Conservation (phyloP, 129 eudicot species). For the Tagetes patula region DNA sequence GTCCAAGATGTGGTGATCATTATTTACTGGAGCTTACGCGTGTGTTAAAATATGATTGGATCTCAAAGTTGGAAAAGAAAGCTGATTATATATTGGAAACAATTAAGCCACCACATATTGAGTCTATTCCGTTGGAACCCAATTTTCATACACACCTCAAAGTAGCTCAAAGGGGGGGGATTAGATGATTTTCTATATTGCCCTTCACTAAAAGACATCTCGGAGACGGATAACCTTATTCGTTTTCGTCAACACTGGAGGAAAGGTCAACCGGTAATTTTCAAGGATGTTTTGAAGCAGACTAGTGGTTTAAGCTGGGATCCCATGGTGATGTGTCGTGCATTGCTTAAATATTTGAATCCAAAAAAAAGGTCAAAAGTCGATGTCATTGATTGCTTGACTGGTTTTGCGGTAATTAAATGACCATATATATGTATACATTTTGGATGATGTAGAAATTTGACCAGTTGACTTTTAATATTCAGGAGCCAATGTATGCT, state of each 20-base stretch:
- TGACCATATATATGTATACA: not conserved
- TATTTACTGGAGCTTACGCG: not conserved
- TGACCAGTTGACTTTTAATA: not conserved
- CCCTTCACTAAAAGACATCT: constrained; percentile 22
- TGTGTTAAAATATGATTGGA: not conserved
- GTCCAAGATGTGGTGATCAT: not conserved
- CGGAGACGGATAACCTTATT: constrained; percentile 20
- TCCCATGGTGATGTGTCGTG: constrained; percentile 32
- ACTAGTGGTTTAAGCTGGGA: constrained; percentile 29
- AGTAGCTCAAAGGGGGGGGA: constrained; percentile 19
- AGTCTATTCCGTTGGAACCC: constrained; percentile 5
- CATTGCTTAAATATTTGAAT: constrained; percentile 16
- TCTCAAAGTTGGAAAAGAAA: not conserved
- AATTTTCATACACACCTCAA: not conserved
- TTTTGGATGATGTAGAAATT: constrained; percentile 9
- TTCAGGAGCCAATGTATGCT: not conserved
- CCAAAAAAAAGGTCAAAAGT: constrained; percentile 2
- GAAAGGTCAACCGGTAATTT: constrained; percentile 25
- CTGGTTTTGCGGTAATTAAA: constrained; percentile 20
- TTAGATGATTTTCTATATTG: constrained; percentile 18
- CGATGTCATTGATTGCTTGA: constrained; percentile 21
- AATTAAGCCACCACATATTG: not conserved
- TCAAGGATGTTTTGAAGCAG: constrained; percentile 20
- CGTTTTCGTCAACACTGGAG: constrained; percentile 36
- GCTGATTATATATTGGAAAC: not conserved